Conservation (phyloP, 352 stramenopile species). For the Phytophthora fragariae region DNA sequence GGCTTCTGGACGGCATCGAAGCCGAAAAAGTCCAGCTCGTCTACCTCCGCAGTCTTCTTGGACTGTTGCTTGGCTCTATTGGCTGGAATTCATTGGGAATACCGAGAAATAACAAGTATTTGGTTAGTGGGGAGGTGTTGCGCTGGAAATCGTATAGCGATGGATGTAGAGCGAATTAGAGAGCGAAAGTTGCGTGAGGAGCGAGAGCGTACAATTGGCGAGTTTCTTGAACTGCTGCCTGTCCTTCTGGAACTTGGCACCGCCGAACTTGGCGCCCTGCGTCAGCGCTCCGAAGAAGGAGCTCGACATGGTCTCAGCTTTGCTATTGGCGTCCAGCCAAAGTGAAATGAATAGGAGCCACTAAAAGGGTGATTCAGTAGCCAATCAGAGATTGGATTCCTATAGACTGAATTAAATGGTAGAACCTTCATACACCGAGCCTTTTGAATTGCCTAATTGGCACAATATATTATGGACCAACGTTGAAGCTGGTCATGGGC, state of each 20-base stretch:
- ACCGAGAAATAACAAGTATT: slow-evolving; percentile 4
- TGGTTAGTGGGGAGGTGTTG: slow-evolving; percentile 2
- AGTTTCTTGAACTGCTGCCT: slow-evolving; percentile 66
- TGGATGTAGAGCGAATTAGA: slow-evolving; percentile 15
- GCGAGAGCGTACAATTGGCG: slow-evolving; percentile 11
- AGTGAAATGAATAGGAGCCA: slow-evolving; percentile 8
- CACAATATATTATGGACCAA: slow-evolving; percentile 19
- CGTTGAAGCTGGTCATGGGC: slow-evolving; percentile 6
- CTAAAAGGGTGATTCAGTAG: background rate
- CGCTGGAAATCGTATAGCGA: background rate
- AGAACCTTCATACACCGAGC: background rate
- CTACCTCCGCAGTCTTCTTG: slow-evolving; percentile 36
- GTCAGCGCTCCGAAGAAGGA: slow-evolving; percentile 79
- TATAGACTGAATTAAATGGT: slow-evolving; percentile 8
- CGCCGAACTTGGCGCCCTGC: slow-evolving; percentile 74
- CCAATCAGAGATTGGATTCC: slow-evolving; percentile 6
- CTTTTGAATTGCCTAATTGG: background rate
- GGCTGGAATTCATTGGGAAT: slow-evolving; percentile 20
- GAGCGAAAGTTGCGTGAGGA: slow-evolving; percentile 12
- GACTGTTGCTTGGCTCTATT: slow-evolving; percentile 22
- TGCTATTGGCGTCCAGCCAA: slow-evolving; percentile 35
- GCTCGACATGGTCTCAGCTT: slow-evolving; percentile 54
- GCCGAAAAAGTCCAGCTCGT: slow-evolving; percentile 85
- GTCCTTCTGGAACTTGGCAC: slow-evolving; percentile 61
- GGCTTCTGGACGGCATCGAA: slow-evolving; percentile 57